phyloP scores from a whole-genome alignment of 768 basidiomycete species.

The Boletus subparvulus region DNA sequence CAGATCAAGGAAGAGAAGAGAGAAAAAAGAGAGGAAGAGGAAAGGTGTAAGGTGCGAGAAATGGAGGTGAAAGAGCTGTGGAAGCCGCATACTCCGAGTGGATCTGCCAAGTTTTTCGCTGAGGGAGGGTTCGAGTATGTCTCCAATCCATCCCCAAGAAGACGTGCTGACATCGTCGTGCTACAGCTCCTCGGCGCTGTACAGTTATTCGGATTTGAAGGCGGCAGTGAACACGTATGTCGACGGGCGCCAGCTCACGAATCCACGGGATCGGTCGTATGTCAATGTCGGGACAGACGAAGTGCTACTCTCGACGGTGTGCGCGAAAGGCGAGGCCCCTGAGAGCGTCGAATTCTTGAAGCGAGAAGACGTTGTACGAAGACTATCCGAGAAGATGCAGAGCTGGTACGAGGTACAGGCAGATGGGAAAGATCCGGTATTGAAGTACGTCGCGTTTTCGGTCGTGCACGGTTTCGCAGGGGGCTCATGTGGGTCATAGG shows the following conservation, averaged over 20 bases:
- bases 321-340: conserved; percentile 33
- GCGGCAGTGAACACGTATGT: conserved; percentile 64
- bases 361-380: conserved; percentile 59
- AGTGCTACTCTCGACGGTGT: conserved; percentile 38
- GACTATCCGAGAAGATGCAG: conserved; percentile 68
- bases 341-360: conserved; percentile 54
- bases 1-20: conserved; percentile 64
- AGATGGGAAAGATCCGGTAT: conserved; percentile 53
- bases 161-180: background rate
- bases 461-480: background rate
- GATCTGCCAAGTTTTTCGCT: conserved; percentile 59
- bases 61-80: conserved; percentile 67
- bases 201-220: conserved; percentile 57
- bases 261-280: conserved; percentile 63
- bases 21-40: conserved; percentile 51
- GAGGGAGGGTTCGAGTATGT: conserved; percentile 63
- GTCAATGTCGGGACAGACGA: conserved; percentile 59
- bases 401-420: conserved; percentile 64
- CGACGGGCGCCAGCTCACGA: conserved; percentile 56
- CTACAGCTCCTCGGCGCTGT: conserved; percentile 51
- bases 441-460: conserved; percentile 49
- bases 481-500: conserved; percentile 37
- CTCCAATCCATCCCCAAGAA: background rate
- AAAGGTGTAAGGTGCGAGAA: conserved; percentile 46
- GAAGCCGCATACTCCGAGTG: conserved; percentile 60